Percentiles rank a stretch among this genome's conserved stretches.
Evolutionary conservation across 139 green algal genomes (phyloP).

Genomic region (Edaphochlamys debaryana): DNA sequence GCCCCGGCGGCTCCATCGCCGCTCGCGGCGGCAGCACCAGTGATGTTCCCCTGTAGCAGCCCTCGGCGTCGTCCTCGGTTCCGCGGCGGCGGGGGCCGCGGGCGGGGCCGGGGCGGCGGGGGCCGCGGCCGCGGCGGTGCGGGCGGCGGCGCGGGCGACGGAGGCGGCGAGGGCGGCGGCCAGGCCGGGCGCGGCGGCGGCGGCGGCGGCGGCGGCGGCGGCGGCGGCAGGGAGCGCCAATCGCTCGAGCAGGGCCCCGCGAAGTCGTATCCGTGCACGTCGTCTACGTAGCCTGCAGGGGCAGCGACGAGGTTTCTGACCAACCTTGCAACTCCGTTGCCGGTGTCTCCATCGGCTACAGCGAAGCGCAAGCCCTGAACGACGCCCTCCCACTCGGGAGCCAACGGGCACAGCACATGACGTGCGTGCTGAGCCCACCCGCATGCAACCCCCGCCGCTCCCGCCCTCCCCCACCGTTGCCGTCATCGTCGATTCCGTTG

Average conservation of each 20-base stretch:
- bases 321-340: no score
- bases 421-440: no score
- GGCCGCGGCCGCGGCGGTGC: background rate
- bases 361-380: no score
- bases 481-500: constrained; percentile 76
- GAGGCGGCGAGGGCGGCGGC: background rate
- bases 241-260: constrained; percentile 18
- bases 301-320: no score
- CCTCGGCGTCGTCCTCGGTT: no score
- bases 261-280: constrained; percentile 28
- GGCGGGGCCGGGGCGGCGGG: background rate
- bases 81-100: background rate
- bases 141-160: background rate
- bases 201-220: background rate
- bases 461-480: constrained; percentile 76
- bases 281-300: constrained; percentile 10
- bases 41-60: no score
- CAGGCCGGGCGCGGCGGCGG: background rate
- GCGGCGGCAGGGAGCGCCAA: background rate
- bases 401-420: no score
- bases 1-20: no score
- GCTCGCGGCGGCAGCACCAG: no score
- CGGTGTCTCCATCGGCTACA: no score
- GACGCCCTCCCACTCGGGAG: no score
- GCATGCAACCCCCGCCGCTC: no score